Percentiles rank a stretch among this genome's conserved stretches.
Conservation (phyloP, 176 grass and related monocot genomes). For the Chloris gayana region DNA sequence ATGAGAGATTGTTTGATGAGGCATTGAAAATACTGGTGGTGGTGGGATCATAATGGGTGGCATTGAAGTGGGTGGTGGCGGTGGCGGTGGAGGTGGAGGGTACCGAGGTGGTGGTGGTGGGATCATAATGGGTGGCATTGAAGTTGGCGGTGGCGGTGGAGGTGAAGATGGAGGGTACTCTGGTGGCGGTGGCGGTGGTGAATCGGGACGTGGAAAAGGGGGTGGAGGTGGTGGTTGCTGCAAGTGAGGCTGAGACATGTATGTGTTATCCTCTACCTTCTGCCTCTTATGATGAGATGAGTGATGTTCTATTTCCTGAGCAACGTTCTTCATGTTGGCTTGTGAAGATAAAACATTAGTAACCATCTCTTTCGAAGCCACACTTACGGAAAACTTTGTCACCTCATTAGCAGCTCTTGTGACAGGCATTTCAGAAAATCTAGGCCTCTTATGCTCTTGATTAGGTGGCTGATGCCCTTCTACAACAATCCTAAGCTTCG, state of each 20-base stretch:
- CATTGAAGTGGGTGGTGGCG: background rate
- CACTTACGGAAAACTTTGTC: background rate
- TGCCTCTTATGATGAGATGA: slow-evolving; percentile 44
- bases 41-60: background rate
- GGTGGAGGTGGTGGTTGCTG: slow-evolving; percentile 26
- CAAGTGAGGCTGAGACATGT: slow-evolving; percentile 27
- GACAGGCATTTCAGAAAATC: slow-evolving; percentile 19
- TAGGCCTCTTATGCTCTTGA: slow-evolving; percentile 29
- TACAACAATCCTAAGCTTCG: slow-evolving; percentile 39
- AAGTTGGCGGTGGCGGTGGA: slow-evolving; percentile 48
- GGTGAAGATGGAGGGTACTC: slow-evolving; percentile 11
- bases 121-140: slow-evolving; percentile 9
- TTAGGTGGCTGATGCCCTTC: slow-evolving; percentile 33
- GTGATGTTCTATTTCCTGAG: slow-evolving; percentile 37
- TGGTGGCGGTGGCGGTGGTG: slow-evolving; percentile 49
- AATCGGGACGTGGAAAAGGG: slow-evolving; percentile 49
- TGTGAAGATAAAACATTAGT: slow-evolving; percentile 49
- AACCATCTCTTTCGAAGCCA: slow-evolving; percentile 35
- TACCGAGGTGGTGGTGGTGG: slow-evolving; percentile 52
- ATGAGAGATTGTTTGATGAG: slow-evolving; percentile 15
- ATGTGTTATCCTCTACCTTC: slow-evolving; percentile 45
- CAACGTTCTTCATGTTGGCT: slow-evolving; percentile 33
- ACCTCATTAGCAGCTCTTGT: background rate
- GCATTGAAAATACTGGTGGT: background rate
- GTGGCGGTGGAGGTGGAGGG: slow-evolving; percentile 34